Base-by-base conservation (phyloP, 805 yeast genomes). In the Hanseniaspora osmophila region DNA sequence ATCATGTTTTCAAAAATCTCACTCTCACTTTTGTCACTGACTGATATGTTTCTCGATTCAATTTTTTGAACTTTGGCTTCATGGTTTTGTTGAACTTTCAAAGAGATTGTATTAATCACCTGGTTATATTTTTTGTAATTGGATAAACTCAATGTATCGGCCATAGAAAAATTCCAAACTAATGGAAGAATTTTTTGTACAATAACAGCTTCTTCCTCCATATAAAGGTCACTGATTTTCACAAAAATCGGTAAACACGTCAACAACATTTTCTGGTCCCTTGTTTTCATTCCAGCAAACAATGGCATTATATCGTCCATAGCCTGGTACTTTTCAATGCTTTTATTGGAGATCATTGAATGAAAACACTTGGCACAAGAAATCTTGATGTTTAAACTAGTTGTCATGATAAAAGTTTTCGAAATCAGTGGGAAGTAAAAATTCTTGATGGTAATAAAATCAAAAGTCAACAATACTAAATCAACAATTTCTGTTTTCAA, bases 251-350 rank as follows among this genome's bases (percentile, higher is more conserved):
- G 56, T 29, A 78, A 54, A 3, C 40, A 33, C 11, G 45, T 22
- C 53, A 67, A 57, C 39, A 84, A 70, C 37, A 84, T 77, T 40
- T 76, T 64, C 13, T 83, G 71, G 54, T 84, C 88, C 49, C 92
- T 67, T 27, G 92, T 80, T 59, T 85, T 85, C 71, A 85, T 74
- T 13, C 76, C 74, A 52, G 74, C 73, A 47, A 90, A 66, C 18
- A 90, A 63, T 0, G 96, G 96, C n/a, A 92, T 62, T 35, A 92
- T 67, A 45, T 81, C 84, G 42, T 90, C 96, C 33, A 71, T 69
- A 32, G 87, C 74, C 2, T 83, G 74, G 44, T 75, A 72, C 51
- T 76, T 77, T 53, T 88, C 95, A 44, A 87, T 69, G 6, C 77
- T 71, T 49, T 78, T 77, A 17, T 70, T 66, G 17, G 68, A 71